Evolutionary conservation across 345 rosid genomes (phyloP).

Genomic region (Lagerstroemia speciosa): DNA sequence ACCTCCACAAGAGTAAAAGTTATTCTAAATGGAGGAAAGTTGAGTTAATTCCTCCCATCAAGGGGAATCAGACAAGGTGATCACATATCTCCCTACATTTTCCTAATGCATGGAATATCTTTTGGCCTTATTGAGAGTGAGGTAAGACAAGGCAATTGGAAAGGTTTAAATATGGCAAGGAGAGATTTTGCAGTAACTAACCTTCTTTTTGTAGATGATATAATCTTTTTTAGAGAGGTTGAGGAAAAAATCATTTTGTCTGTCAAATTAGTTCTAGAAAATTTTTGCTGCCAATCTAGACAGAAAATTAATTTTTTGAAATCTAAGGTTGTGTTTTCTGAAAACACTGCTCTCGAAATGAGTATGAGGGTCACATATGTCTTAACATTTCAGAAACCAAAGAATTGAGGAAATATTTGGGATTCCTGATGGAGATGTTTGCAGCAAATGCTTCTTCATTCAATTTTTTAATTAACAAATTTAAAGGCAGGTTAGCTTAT

Average conservation of each 20-base stretch:
- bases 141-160: slow-evolving; percentile 2
- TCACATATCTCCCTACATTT: neutral
- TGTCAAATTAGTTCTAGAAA: neutral
- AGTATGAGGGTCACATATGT: neutral
- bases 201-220: neutral
- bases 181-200: neutral
- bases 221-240: neutral
- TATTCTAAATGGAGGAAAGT: too few relatives aligned
- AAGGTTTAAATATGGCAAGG: neutral
- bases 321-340: neutral
- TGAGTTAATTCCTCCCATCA: too few relatives aligned
- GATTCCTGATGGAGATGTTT: too few relatives aligned
- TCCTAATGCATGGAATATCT: neutral
- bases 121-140: neutral
- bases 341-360: neutral
- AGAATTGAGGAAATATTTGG: too few relatives aligned
- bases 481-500: too few relatives aligned
- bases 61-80: too few relatives aligned
- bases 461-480: too few relatives aligned
- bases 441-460: too few relatives aligned
- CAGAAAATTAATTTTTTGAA: neutral
- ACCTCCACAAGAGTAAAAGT: too few relatives aligned
- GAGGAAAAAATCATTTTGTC: neutral
- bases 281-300: neutral
- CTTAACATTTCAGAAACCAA: neutral